These are phyloP conservation scores for Turritis glabra DNA, from an alignment of 345 rosid species.

Conservation along the genomic window DNA sequence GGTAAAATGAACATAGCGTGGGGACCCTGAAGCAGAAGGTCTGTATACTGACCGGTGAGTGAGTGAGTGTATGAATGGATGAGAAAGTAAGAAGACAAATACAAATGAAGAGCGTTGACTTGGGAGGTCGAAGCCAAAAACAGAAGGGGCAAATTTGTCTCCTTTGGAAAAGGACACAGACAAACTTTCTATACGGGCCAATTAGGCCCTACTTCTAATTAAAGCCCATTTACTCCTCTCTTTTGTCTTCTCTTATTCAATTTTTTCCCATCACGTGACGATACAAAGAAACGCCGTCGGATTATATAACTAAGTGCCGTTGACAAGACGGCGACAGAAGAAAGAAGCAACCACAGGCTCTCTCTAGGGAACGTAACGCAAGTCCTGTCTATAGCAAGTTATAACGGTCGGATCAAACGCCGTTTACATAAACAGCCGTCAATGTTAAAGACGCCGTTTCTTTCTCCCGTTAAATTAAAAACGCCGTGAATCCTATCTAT, in stretches of 20 bases:
- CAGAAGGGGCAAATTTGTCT: slow-evolving; percentile 34
- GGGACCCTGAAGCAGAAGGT: slow-evolving; percentile 26
- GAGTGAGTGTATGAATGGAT: background rate
- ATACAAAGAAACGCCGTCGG: slow-evolving; percentile 9
- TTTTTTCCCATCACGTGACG: slow-evolving; percentile 17
- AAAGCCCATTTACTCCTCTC: slow-evolving; percentile 38
- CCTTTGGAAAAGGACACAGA: slow-evolving; percentile 35
- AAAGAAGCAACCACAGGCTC: background rate
- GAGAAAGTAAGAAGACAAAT: slow-evolving; percentile 1
- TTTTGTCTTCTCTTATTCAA: slow-evolving; percentile 26
- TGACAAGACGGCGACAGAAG: slow-evolving; percentile 29
- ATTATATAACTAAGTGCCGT: background rate
- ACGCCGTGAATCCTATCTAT: slow-evolving; percentile 16
- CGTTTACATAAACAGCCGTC: background rate
- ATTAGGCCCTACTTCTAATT: slow-evolving; percentile 35
- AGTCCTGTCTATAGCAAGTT: slow-evolving; percentile 5
- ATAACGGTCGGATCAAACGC: slow-evolving; percentile 23
- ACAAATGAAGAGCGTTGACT: slow-evolving; percentile 34
- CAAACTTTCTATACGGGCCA: slow-evolving; percentile 36
- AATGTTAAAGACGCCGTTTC: background rate
- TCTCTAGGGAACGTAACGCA: slow-evolving; percentile 20
- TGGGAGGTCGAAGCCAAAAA: slow-evolving; percentile 19
- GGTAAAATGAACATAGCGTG: slow-evolving; percentile 20
- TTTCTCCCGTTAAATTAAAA: slow-evolving; percentile 4
- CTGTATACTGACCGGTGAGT: background rate